Conservation (phyloP, 495 filamentous ascomycete genomes). For the Rusavskia elegans region DNA sequence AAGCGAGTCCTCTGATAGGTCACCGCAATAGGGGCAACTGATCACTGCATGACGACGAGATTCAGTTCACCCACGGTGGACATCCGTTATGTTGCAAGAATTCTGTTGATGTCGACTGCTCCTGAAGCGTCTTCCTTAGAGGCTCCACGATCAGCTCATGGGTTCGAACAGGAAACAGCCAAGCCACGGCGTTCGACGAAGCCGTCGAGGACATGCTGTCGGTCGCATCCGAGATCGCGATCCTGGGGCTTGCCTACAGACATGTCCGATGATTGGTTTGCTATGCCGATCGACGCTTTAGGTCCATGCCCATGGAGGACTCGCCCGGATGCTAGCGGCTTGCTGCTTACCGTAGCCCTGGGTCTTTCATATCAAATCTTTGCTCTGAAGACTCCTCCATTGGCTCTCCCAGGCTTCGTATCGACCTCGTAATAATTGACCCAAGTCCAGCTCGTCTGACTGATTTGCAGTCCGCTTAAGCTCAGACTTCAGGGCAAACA, state of each 20-base stretch:
- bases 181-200: background rate
- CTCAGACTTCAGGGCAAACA: no score
- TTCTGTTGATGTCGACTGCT: no score
- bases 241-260: background rate
- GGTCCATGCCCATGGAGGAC: background rate
- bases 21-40: background rate
- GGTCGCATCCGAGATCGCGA: slow-evolving; percentile 4
- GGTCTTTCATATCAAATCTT: background rate
- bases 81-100: no score
- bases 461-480: no score
- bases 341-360: background rate
- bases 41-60: no score
- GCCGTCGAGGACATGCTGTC: slow-evolving; percentile 15
- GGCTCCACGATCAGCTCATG: no score
- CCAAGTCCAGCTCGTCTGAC: no score
- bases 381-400: background rate
- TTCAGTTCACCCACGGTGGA: no score
- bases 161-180: background rate
- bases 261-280: background rate
- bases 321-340: background rate
- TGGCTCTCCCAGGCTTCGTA: no score
- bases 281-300: background rate
- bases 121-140: no score
- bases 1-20: background rate
- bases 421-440: no score